phyloP scores from a whole-genome alignment of 345 rosid species.

The Linum tenue region DNA sequence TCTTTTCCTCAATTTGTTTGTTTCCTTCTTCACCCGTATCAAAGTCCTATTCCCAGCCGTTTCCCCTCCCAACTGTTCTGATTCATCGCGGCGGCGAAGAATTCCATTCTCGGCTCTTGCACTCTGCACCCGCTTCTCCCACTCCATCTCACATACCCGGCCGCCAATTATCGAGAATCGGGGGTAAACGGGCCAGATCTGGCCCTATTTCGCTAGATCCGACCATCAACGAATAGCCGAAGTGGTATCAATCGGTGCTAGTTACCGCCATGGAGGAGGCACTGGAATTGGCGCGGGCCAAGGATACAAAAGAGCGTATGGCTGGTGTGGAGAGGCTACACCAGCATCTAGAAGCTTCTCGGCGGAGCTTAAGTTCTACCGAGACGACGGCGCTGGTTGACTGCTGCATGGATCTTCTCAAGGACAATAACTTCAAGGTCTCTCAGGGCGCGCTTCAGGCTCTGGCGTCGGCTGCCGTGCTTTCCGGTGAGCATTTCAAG shows the following conservation, averaged over 20 bases:
- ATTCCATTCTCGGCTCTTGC: too few species aligned
- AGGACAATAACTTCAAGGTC: constrained; percentile 84
- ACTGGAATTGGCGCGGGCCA: constrained; percentile 88
- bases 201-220: constrained; percentile 32
- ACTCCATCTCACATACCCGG: background rate
- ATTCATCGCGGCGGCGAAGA: constrained; percentile 11
- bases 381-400: constrained; percentile 84
- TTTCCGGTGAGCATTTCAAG: constrained; percentile 87
- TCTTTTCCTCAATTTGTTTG: too few species aligned
- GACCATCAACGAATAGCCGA: constrained; percentile 18
- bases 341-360: constrained; percentile 78
- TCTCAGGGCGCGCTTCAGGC: constrained; percentile 94
- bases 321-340: constrained; percentile 93
- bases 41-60: background rate
- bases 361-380: constrained; percentile 58
- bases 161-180: constrained; percentile 15
- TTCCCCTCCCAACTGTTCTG: constrained; percentile 26
- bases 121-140: background rate
- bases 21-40: background rate
- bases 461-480: constrained; percentile 93
- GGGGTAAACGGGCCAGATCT: constrained; percentile 35
- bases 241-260: background rate
- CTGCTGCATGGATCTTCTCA: constrained; percentile 92
- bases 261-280: constrained; percentile 74
- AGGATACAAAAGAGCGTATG: constrained; percentile 98